Conservation (phyloP, 129 eudicot genomes). For the Glebionis coronaria region DNA sequence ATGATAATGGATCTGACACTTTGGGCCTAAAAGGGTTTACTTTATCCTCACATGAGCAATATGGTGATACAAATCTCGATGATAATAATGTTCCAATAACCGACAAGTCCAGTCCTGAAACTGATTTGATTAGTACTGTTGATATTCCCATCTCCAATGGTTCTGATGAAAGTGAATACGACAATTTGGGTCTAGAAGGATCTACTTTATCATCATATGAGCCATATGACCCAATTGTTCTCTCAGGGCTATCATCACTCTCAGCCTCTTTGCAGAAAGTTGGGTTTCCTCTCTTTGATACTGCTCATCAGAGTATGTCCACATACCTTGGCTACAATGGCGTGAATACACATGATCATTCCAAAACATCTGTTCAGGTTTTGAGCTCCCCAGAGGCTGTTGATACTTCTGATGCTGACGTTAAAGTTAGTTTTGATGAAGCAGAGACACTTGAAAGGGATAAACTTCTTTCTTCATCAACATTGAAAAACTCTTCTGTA, state of each 20-base stretch:
- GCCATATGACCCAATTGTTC: constrained; percentile 43
- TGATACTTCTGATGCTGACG: constrained; percentile 31
- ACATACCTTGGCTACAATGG: constrained; percentile 35
- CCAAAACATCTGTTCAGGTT: constrained; percentile 22
- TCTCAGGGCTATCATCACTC: constrained; percentile 50
- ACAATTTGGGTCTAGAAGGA: constrained; percentile 33
- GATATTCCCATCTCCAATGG: constrained; percentile 59
- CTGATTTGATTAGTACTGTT: constrained; percentile 18
- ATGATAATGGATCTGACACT: constrained; percentile 32
- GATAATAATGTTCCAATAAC: constrained; percentile 23
- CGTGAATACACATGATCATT: constrained; percentile 29
- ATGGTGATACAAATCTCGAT: constrained; percentile 10
- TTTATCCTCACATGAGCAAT: constrained; percentile 47
- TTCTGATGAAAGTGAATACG: constrained; percentile 33
- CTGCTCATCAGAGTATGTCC: constrained; percentile 34
- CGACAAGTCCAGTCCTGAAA: constrained; percentile 30
- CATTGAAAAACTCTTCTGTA: background rate
- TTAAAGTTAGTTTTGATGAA: constrained; percentile 31
- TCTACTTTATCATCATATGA: constrained; percentile 48
- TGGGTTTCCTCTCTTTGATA: constrained; percentile 47
- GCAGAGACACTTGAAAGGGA: constrained; percentile 6
- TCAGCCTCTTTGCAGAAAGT: constrained; percentile 53
- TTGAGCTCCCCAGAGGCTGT: constrained; percentile 28
- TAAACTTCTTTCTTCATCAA: background rate
- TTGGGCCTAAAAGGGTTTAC: constrained; percentile 37